Base-by-base conservation (phyloP, 1,139 yeast genomes). In the Debaryomycetaceae sp. region DNA sequence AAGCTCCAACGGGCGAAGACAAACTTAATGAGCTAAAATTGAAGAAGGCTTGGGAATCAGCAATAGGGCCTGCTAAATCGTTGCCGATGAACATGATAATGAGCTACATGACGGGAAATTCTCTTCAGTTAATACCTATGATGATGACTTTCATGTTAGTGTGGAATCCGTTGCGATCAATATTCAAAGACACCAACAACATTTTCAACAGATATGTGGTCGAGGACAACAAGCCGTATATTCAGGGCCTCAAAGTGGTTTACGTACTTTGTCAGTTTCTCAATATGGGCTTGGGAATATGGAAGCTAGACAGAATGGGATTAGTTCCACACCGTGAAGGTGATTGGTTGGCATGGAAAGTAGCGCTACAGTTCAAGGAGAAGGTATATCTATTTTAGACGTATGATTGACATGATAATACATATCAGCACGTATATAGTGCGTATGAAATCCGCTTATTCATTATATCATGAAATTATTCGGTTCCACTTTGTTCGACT, bases 31-130 rank as follows among this genome's bases (percentile, higher is more conserved):
- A 62, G 18, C 59, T 79, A 41, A 80, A 75, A 52, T 59, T 67
- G 19, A 78, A 75, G 56, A 87, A 83, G 56, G 92, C 95, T 0
- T 88, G 97, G 96, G 95, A 87, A 45, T 58, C 86, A 28, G 96
- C 97, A 2, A 63, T 78, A 14, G 81, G 81, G 1, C 97, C 98
- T 0, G 88, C 91, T 3, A 92, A 91, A 57, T 75, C 82, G 17
- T 68, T 92, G 22, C 96, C 97, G 5, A 86, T 89, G 95, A 92
- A 88, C 53, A 59, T 86, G 43, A 67, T 88, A 41, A 88, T 92
- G 96, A 81, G 91, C 45, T 92, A 88, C 61, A 87, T 92, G 89
- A 81, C 96, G 2, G 98, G 98, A 26, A 85, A 86, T 53, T 81
- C 95, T 5, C 67, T 92, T 22, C 98, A 92, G 54, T 75, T 92